phyloP scores from a whole-genome alignment of 202 grass and related monocot species.

The Panicum hallii region DNA sequence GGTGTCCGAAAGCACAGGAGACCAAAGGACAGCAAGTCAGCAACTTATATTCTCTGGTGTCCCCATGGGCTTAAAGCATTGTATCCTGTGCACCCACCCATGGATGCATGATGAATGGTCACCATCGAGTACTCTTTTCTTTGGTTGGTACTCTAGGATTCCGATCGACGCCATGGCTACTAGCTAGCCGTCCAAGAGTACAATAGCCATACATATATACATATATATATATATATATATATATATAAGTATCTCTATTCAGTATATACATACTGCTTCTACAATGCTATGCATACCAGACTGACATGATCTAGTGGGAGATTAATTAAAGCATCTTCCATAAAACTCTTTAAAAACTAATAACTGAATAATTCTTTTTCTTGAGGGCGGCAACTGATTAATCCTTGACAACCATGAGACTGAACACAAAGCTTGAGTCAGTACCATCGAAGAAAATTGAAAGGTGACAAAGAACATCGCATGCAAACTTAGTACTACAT shows the following conservation, averaged over 20 bases:
- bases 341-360: too few species aligned
- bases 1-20: background rate
- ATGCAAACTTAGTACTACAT: background rate
- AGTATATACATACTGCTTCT: too few species aligned
- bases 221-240: too few species aligned
- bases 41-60: conserved; percentile 1
- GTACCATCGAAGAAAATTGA: background rate
- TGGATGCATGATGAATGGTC: background rate
- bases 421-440: background rate
- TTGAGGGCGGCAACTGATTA: background rate
- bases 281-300: too few species aligned
- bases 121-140: background rate
- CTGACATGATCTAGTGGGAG: too few species aligned
- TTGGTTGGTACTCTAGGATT: too few species aligned
- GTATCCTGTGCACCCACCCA: background rate
- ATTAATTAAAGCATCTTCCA: too few species aligned
- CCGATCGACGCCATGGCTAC: too few species aligned
- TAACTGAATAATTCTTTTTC: too few species aligned
- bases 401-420: background rate
- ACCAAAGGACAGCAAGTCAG: background rate
- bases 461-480: background rate
- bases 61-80: background rate
- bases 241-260: too few species aligned
- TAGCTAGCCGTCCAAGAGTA: too few species aligned
- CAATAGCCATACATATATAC: too few species aligned